phyloP scores from a whole-genome alignment of 2,329 filamentous ascomycete genomes.

The Neofusicoccum parvum region DNA sequence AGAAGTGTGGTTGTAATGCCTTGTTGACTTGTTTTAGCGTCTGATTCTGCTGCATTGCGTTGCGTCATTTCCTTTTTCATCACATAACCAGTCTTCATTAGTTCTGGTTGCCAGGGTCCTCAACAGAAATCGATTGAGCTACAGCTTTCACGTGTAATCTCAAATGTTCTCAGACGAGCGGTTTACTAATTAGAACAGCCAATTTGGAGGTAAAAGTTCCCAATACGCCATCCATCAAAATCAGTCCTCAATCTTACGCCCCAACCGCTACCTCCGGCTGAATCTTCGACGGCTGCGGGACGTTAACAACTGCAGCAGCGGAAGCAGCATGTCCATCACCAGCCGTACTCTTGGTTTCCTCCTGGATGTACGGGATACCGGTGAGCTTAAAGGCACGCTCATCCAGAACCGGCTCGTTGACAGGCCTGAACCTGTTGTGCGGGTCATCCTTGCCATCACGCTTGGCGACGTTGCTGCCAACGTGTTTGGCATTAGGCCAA shows the following conservation, averaged over 20 bases:
- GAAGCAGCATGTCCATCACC: constrained; percentile 49
- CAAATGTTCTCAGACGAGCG: background rate
- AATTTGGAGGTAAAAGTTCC: too few species aligned
- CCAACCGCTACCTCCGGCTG: background rate
- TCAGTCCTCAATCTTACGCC: background rate
- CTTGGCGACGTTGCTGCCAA: constrained; percentile 36
- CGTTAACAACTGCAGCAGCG: background rate
- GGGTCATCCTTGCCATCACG: constrained; percentile 34
- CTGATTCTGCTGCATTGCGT: background rate
- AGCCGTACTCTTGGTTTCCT: background rate
- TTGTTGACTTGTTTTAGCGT: background rate
- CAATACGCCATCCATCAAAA: background rate
- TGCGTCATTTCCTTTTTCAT: background rate
- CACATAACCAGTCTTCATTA: background rate
- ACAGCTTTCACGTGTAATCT: background rate
- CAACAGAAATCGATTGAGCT: background rate
- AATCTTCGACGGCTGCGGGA: background rate
- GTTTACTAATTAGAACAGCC: too few species aligned
- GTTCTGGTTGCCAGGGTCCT: background rate
- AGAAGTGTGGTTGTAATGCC: background rate
- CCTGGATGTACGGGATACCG: constrained; percentile 50
- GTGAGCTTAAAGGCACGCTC: constrained; percentile 51
- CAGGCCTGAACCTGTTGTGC: constrained; percentile 41
- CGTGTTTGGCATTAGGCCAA: constrained; percentile 39
- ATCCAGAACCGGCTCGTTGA: constrained; percentile 43